A percentile compares a stretch with the other conserved stretches of the same genome.
Conservation (phyloP, 805 yeast genomes). For the Saturnispora saitoi region DNA sequence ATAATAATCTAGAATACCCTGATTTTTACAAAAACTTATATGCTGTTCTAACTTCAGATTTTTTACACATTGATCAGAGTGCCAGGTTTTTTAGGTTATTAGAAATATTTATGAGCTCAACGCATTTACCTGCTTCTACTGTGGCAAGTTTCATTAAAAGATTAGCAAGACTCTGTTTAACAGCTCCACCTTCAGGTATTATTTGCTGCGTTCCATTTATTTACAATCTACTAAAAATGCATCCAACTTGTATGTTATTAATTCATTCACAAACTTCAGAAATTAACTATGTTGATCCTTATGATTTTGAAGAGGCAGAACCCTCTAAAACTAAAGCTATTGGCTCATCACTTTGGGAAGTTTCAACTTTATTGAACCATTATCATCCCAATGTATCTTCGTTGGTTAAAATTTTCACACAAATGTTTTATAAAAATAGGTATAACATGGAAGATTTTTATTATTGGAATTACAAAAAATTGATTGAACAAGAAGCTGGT, state of each 20-base stretch:
- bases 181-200: conserved; percentile 82
- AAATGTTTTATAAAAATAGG: conserved; percentile 80
- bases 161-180: conserved; percentile 63
- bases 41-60: conserved; percentile 62
- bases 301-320: conserved; percentile 50
- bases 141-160: conserved; percentile 86
- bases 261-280: conserved; percentile 48
- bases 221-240: conserved; percentile 81
- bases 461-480: conserved; percentile 74
- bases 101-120: conserved; percentile 76
- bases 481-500: conserved; percentile 53
- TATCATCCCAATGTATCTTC: conserved; percentile 96
- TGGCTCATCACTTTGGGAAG: conserved; percentile 86
- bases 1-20: conserved; percentile 83
- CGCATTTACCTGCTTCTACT: conserved; percentile 75
- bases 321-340: conserved; percentile 77
- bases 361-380: conserved; percentile 64
- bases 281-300: conserved; percentile 50
- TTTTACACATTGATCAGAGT: conserved; percentile 71
- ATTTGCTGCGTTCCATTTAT: conserved; percentile 85
- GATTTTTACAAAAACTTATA: conserved; percentile 79
- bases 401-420: conserved; percentile 76
- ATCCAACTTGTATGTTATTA: conserved; percentile 89
- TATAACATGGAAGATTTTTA: conserved; percentile 91
- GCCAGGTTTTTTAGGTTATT: conserved; percentile 82